Percentiles rank a stretch among this genome's conserved stretches.
Evolutionary conservation across 441 rosid genomes (phyloP).

Genomic region (Populus hybrid): DNA sequence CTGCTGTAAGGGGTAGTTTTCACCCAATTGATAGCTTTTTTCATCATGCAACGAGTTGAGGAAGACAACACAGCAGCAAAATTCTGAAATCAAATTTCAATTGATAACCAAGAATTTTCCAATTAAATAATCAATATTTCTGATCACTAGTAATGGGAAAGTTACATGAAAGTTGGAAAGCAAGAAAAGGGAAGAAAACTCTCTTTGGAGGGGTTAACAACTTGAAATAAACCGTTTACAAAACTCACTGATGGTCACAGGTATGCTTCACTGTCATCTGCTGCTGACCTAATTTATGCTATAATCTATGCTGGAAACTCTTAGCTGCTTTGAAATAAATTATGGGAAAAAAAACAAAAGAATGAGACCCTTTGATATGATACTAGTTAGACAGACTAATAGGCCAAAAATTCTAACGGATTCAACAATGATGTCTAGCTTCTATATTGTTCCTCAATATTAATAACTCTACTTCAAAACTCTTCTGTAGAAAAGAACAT

Average conservation of each 20-base stretch:
- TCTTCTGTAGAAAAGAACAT: conserved; percentile 95
- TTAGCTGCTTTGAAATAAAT: conserved; percentile 16
- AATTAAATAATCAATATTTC: conserved; percentile 20
- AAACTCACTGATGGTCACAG: conserved; percentile 24
- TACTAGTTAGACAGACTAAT: conserved; percentile 13
- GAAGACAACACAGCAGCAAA: background rate
- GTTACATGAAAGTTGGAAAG: conserved; percentile 17
- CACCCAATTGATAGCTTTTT: background rate
- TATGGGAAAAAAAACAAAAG: conserved; percentile 26
- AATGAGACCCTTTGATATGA: conserved; percentile 32
- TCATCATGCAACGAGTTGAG: background rate
- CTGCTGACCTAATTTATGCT: conserved; percentile 26
- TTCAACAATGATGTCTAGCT: conserved; percentile 23
- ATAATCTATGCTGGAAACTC: conserved; percentile 13
- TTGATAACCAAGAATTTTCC: conserved; percentile 10
- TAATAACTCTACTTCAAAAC: conserved; percentile 18
- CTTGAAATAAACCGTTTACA: conserved; percentile 18
- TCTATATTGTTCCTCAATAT: background rate
- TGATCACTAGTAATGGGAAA: conserved; percentile 19
- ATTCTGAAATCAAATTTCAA: background rate
- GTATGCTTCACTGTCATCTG: conserved; percentile 29
- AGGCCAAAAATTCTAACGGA: conserved; percentile 20
- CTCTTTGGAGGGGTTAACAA: background rate
- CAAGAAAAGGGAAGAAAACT: background rate
- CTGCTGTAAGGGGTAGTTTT: background rate